These are phyloP conservation scores for Fusarium multiceps DNA, from an alignment of 2,329 filamentous ascomycete species.

Conservation along the genomic window DNA sequence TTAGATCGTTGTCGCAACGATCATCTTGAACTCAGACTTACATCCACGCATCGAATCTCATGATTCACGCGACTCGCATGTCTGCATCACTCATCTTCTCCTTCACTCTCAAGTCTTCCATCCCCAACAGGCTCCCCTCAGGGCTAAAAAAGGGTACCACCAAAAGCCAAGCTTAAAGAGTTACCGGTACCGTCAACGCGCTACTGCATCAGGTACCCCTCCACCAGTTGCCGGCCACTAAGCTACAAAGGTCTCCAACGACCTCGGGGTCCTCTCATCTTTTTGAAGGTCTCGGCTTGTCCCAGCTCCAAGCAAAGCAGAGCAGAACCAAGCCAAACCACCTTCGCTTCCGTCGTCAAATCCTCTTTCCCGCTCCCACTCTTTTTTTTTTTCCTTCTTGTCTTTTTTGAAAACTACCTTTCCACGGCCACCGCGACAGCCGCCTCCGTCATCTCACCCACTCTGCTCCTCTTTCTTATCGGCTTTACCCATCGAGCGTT, in stretches of 20 bases:
- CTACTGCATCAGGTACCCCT: constrained; percentile 38
- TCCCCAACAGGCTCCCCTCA: constrained; percentile 22
- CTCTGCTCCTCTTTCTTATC: constrained; percentile 13
- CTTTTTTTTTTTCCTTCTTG: constrained; percentile 24
- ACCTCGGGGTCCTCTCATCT: constrained; percentile 28
- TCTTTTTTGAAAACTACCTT: constrained; percentile 3
- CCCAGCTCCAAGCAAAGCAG: constrained; percentile 27
- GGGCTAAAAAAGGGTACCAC: constrained; percentile 33
- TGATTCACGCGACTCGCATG: constrained; percentile 29
- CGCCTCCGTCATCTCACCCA: constrained; percentile 36
- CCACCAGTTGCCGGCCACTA: constrained; percentile 28
- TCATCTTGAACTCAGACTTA: constrained; percentile 7
- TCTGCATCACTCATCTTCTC: constrained; percentile 15
- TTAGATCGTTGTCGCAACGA: constrained; percentile 13
- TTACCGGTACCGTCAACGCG: constrained; percentile 24
- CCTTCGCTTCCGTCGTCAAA: constrained; percentile 30
- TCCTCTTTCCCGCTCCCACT: constrained; percentile 33
- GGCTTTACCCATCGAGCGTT: constrained; percentile 21
- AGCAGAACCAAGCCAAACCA: constrained; percentile 19
- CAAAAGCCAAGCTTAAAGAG: constrained; percentile 28
- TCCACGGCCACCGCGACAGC: constrained; percentile 32
- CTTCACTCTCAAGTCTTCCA: constrained; percentile 11
- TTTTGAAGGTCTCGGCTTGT: constrained; percentile 26
- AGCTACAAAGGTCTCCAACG: constrained; percentile 42
- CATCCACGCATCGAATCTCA: constrained; percentile 4